A percentile compares a stretch with the other conserved stretches of the same genome.
Evolutionary conservation across 139 green algal genomes (phyloP).

Genomic region (Closterium sp.): DNA sequence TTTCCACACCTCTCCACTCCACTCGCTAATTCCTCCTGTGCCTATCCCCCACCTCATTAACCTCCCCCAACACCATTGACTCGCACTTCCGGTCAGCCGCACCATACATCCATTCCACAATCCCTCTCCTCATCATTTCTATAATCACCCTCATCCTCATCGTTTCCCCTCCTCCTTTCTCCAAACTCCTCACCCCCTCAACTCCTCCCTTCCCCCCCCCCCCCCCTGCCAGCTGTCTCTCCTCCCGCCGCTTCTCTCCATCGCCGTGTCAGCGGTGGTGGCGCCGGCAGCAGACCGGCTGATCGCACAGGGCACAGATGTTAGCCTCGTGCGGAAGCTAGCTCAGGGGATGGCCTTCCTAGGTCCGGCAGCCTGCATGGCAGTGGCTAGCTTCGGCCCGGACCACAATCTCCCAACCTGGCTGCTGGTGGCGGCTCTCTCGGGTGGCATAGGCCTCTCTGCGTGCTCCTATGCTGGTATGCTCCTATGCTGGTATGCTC

Average conservation of each 20-base stretch:
- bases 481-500: too few species aligned
- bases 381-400: neutral
- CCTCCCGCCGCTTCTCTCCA: constrained; percentile 44
- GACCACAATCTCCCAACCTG: neutral
- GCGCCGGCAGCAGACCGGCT: constrained; percentile 29
- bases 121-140: too few species aligned
- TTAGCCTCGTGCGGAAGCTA: constrained; percentile 68
- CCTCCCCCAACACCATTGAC: too few species aligned
- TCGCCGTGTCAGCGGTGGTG: constrained; percentile 47
- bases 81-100: neutral
- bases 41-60: too few species aligned
- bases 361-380: constrained; percentile 76
- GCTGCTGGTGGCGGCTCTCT: constrained; percentile 36
- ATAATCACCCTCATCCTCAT: too few species aligned
- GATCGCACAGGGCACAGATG: constrained; percentile 27
- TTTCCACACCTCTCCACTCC: too few species aligned
- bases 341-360: constrained; percentile 85
- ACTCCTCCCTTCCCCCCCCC: neutral
- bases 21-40: too few species aligned
- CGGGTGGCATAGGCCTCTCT: constrained; percentile 30
- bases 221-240: constrained; percentile 37
- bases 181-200: neutral
- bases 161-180: too few species aligned
- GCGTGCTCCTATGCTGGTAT: constrained; percentile 38
- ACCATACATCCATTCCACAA: too few species aligned